These are phyloP conservation scores for Dioscorea alata DNA, from an alignment of 106 monocot species.

Conservation along the genomic window DNA sequence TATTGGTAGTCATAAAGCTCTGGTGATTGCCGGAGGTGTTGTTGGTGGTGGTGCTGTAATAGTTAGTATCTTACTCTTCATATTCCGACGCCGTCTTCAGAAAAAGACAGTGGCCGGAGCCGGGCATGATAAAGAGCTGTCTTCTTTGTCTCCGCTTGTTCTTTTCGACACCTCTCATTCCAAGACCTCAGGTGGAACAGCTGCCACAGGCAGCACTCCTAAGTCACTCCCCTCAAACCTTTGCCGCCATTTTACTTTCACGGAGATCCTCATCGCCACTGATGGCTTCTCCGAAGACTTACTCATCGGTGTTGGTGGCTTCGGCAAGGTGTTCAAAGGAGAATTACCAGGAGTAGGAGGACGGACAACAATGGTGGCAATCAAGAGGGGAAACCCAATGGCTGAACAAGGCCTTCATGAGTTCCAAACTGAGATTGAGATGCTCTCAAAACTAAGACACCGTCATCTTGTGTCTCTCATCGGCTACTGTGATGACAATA, in stretches of 20 bases:
- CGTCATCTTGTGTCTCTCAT: conserved; percentile 84
- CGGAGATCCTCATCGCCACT: conserved; percentile 64
- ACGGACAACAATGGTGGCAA: conserved; percentile 41
- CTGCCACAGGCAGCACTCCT: conserved; percentile 55
- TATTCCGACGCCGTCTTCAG: conserved; percentile 3
- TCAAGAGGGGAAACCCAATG: conserved; percentile 66
- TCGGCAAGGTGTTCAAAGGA: conserved; percentile 70
- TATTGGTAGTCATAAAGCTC: conserved; percentile 3
- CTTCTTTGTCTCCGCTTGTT: conserved; percentile 55
- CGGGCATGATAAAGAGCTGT: neutral
- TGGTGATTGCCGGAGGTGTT: conserved; percentile 28
- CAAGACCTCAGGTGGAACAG: conserved; percentile 40
- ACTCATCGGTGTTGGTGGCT: conserved; percentile 73
- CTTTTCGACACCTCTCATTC: conserved; percentile 60
- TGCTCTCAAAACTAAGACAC: conserved; percentile 85
- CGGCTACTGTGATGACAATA: conserved; percentile 71
- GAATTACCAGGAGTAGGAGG: conserved; percentile 33
- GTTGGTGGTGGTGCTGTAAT: conserved; percentile 23
- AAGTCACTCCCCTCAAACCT: conserved; percentile 67
- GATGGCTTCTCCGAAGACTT: conserved; percentile 61
- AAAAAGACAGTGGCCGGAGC: neutral
- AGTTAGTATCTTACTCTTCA: conserved; percentile 7
- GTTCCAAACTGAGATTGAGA: conserved; percentile 82
- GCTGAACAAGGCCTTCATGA: conserved; percentile 71
- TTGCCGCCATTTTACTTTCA: conserved; percentile 70